Base-by-base conservation (phyloP, 257 asterid genomes). In the Penstemon davidsonii region DNA sequence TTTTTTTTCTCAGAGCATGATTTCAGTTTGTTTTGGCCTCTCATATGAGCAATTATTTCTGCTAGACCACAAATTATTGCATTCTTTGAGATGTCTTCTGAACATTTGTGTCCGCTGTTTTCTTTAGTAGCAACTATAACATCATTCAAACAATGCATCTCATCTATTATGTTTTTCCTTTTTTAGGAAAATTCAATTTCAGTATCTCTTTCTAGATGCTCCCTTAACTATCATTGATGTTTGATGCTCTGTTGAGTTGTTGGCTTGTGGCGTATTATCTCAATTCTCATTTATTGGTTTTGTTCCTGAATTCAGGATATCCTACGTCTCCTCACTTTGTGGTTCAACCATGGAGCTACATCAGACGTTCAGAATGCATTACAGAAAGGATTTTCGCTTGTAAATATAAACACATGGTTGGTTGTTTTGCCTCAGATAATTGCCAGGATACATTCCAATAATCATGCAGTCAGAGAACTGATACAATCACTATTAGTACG, bases 341-440 rank as follows among this genome's bases (percentile, higher is more conserved):
- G 99, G 99, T 94, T 94, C 88, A 94, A 94, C 91, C 96, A 94
- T 83, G 97, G 99, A 73, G 88, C 96, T 83, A 88, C 96, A 69
- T 72, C 96, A 67, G 97, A 94, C 76, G 99, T 94, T 74, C 99
- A 94, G 82, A 78, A 72, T 90, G 99, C 99, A 69, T 67, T 94
- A 68, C 95, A 94, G 85, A 88, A 72, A 77, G 99, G 99, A 64
- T 94, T 94, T 82, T 76, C 88, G 15, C 96, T 85, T 74, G 99
- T 94, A 75, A 94, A 87, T 71, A 94, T 94, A 85, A 91, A 94
- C 80, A 94, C 97, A 44, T 94, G 99, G 99, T 74, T 94, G 91
- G 99, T 87, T 78, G 99, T 94, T 71, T 85, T 94, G 82, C 99
- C 99, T 44, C 99, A 91, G 85, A 94, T 94, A 80, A 94, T 94